Evolutionary conservation across 495 filamentous ascomycete genomes (phyloP), one percentile per base, ranked within the genome.

Genomic region (Endocarpon pusillum): DNA sequence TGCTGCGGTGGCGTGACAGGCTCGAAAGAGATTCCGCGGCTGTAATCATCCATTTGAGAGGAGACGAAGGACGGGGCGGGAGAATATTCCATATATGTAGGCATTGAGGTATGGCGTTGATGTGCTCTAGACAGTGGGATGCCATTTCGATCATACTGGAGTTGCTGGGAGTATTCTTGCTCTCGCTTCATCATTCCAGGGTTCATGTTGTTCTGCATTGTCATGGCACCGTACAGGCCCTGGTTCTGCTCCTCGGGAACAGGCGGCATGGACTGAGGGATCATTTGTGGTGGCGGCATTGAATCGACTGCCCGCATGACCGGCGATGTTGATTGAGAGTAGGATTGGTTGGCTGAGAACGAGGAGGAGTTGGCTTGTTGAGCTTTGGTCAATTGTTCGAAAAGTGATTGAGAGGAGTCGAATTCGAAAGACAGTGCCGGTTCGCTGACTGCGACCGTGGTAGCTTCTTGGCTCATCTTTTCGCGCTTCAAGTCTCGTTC

Each of bases 381-480:
- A 21, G 87, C 84, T 64, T 96, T 97, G 46, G 89, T 96, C 69
- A 97, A 79, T 61, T 96, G 91, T 67, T 97, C 89, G 58, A 93
- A 97, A 36, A 97, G 72, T 43, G 89, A 94, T 59, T 97, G 89
- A 25, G 91, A 96, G 35, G 89, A 94, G 59, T 97, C 89, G 57
- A 94, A 97, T 58, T 96, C 84, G 57, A 97, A 97, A 4, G 91
- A 96, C 49, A 94, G 61, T 42, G 89, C 89, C 17, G 89, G 89
- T 60, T 97, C 89, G 66, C 72, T 87, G 48, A 93, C 83, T 37
- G 91, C 89, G 44, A 93, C 72, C 11, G 89, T 97, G 15, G 89
- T 97, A 27, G 89, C 81, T 54, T 97, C 89, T 61, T 97, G 89
- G 41, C 78, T 75, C 86, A 94, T 94, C 69, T 97, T 97, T 62